phyloP scores from a whole-genome alignment of 352 stramenopile genomes.

The Phytopythium delawarense region DNA sequence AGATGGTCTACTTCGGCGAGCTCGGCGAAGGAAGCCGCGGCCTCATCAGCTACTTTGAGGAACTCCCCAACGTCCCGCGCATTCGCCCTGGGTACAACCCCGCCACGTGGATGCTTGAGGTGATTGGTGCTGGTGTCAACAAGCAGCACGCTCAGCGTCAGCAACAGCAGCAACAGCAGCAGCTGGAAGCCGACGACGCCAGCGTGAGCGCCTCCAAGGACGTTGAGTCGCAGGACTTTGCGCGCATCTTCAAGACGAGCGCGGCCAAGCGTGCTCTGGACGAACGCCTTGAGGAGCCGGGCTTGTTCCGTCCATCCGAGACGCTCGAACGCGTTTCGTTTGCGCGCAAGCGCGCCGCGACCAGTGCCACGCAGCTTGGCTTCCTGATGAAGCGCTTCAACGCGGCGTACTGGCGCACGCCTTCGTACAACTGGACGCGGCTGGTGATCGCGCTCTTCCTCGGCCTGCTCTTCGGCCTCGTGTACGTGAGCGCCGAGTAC shows the following conservation, averaged over 20 bases:
- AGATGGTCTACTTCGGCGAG: constrained; percentile 55
- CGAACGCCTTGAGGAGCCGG: constrained; percentile 16
- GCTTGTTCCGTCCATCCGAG: constrained; percentile 26
- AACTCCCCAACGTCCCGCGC: constrained; percentile 45
- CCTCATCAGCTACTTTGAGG: constrained; percentile 61
- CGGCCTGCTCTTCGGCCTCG: constrained; percentile 71
- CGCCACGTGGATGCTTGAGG: constrained; percentile 65
- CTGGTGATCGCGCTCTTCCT: constrained; percentile 71
- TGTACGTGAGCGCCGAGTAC: constrained; percentile 53
- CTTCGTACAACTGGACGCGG: constrained; percentile 85
- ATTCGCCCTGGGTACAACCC: constrained; percentile 75
- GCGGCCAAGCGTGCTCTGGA: constrained; percentile 24
- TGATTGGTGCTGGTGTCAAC: constrained; percentile 50
- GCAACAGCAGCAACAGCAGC: neutral
- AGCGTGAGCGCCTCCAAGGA: neutral
- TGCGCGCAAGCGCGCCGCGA: constrained; percentile 41
- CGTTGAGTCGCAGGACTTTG: constrained; percentile 19
- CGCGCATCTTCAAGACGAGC: constrained; percentile 30
- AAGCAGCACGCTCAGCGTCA: constrained; percentile 20
- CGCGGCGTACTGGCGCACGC: constrained; percentile 66
- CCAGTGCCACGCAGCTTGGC: constrained; percentile 27
- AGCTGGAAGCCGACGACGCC: constrained; percentile 33
- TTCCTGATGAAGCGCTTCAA: constrained; percentile 50
- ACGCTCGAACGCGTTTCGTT: constrained; percentile 26
- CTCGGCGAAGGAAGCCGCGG: constrained; percentile 22